A percentile compares a stretch with the other conserved stretches of the same genome.
These are phyloP conservation scores for Sisymbrium altissimum DNA, from an alignment of 345 rosid genomes.

Conservation along the genomic window DNA sequence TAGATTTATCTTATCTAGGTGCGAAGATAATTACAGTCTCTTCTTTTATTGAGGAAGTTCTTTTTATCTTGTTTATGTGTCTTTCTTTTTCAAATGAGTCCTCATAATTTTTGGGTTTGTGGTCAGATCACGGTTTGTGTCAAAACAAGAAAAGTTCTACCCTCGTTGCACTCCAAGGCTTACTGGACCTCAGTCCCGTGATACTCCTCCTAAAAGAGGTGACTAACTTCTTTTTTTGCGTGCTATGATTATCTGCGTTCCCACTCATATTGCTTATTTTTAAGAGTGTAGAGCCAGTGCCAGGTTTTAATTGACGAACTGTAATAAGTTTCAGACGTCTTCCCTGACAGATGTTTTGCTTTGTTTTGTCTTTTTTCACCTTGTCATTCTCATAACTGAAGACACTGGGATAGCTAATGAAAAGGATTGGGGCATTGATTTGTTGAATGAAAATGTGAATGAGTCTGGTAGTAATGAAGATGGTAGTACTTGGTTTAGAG, in stretches of 20 bases:
- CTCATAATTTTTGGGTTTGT: background rate
- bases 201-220: constrained; percentile 96
- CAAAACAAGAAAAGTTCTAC: constrained; percentile 75
- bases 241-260: too few relatives aligned
- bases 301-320: constrained; percentile 4
- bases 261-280: too few relatives aligned
- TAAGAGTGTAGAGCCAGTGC: too few relatives aligned
- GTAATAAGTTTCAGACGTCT: background rate
- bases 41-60: background rate
- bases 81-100: too few relatives aligned
- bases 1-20: too few relatives aligned
- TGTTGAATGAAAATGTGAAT: constrained; percentile 71
- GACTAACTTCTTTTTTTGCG: too few relatives aligned
- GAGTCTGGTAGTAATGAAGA: constrained; percentile 93
- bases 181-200: constrained; percentile 90
- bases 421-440: constrained; percentile 93
- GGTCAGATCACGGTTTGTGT: constrained; percentile 56
- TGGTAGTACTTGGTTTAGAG: constrained; percentile 86
- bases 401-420: constrained; percentile 99
- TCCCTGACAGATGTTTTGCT: background rate
- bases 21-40: background rate
- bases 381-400: constrained; percentile 29
- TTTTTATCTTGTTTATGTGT: background rate
- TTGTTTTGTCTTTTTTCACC: background rate
- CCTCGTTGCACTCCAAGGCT: constrained; percentile 79